phyloP scores from a whole-genome alignment of 805 yeast species.

The Kluyveromyces nonfermentans region DNA sequence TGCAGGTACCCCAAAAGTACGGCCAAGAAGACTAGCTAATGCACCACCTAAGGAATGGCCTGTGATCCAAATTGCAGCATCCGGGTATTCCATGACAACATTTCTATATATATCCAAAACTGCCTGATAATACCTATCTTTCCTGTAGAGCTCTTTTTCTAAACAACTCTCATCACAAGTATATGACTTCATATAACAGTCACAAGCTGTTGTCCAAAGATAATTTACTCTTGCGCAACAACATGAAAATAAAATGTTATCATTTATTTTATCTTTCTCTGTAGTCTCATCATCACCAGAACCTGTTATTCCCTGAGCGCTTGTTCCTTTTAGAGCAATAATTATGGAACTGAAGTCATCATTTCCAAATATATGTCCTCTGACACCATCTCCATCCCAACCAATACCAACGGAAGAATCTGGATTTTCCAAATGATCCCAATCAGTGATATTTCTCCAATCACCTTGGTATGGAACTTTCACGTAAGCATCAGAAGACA shows the following conservation, averaged over 20 bases:
- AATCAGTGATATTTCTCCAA: constrained; percentile 72
- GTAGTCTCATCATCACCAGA: constrained; percentile 76
- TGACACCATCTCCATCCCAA: constrained; percentile 75
- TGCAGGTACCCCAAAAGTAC: constrained; percentile 84
- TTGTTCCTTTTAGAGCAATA: constrained; percentile 82
- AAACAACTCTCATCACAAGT: constrained; percentile 85
- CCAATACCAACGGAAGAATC: constrained; percentile 59
- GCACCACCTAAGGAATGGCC: constrained; percentile 97
- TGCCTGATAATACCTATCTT: constrained; percentile 78
- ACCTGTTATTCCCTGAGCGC: constrained; percentile 69
- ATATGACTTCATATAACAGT: constrained; percentile 74
- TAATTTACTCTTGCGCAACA: constrained; percentile 92
- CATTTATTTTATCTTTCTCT: constrained; percentile 72
- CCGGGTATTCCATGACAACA: constrained; percentile 58
- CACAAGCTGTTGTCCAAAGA: constrained; percentile 92
- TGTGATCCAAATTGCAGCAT: constrained; percentile 73
- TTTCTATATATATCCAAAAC: constrained; percentile 66
- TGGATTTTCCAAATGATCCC: constrained; percentile 30
- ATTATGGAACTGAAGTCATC: constrained; percentile 53
- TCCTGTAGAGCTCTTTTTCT: constrained; percentile 61
- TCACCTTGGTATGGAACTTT: constrained; percentile 66
- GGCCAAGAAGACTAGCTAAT: constrained; percentile 65
- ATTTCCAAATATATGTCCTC: constrained; percentile 83
- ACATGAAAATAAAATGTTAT: constrained; percentile 83
- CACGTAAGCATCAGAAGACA: constrained; percentile 90